phyloP scores from a whole-genome alignment of 176 grass and related monocot species.

The Musa itinerans region DNA sequence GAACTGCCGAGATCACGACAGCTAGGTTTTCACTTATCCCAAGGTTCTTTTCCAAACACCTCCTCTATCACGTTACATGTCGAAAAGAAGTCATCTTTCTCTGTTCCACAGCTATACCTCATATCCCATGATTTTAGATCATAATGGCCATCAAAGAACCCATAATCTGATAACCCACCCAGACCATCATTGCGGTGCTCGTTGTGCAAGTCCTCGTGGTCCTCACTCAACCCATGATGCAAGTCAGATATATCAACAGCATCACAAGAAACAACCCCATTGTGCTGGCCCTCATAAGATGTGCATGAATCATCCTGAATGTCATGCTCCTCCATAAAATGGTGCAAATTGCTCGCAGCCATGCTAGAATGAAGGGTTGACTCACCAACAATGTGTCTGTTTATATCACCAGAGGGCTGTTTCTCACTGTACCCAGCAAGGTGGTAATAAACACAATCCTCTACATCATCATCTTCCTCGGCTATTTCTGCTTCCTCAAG shows the following conservation, averaged over 20 bases:
- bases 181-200: conserved; percentile 2
- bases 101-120: conserved; percentile 33
- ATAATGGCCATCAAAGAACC: conserved; percentile 23
- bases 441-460: conserved; percentile 18
- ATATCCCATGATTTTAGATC: conserved; percentile 52
- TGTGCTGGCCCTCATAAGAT: conserved; percentile 4
- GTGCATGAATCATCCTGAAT: conserved; percentile 12
- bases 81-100: conserved; percentile 54
- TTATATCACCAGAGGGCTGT: neutral
- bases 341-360: neutral
- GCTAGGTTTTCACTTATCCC: conserved; percentile 12
- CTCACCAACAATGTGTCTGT: neutral
- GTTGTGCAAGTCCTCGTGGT: neutral
- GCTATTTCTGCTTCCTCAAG: conserved; percentile 2
- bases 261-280: neutral
- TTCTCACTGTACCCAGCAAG: conserved; percentile 14
- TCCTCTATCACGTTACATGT: conserved; percentile 74
- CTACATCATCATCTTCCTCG: conserved; percentile 26
- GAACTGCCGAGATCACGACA: neutral
- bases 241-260: neutral
- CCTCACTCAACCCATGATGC: neutral
- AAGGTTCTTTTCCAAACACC: conserved; percentile 58
- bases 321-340: neutral
- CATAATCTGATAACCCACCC: neutral
- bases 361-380: conserved; percentile 4